Base-by-base conservation (phyloP, 192 early-diverging fungal genomes). In the Kickxella alabastrina region DNA sequence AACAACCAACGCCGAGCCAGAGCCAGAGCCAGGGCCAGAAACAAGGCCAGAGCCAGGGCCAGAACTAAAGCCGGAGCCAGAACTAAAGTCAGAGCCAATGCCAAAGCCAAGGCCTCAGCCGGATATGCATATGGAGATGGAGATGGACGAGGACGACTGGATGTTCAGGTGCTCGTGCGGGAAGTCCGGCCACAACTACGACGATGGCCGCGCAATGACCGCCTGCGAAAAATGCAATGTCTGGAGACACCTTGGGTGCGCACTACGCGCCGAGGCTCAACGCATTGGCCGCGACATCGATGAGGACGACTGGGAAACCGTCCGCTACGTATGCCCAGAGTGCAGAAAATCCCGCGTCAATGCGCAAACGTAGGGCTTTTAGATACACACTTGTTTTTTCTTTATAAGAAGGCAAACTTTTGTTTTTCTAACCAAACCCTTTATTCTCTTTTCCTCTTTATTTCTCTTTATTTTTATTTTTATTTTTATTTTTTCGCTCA, bases 141-240 rank as follows among this genome's bases (percentile, higher is more conserved):
- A n/a, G n/a, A n/a, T n/a, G n/a, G n/a, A n/a, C n/a, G n/a, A n/a
- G n/a, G n/a, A n/a, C n/a, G 49, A 57, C 34, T 69, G 66, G 66
- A 62, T 62, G 66, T 69, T 69, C 27, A 48, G 24, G 32, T 69
- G 66, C 29, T 38, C 50, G 17, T 69, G 66, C 24, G 66, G 66
- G 25, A 57, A 48, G 32, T 4, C 31, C 3, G 66, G 66, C 15
- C 51, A 43, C 14, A 62, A 69, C 59, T 62, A 56, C 41, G 66
- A 69, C 40, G 66, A 69, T 21, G 66, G 66, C 35, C 53, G 66
- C 13, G 49, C 66, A 14, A 69, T 69, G 66, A 69, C 66, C 3
- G 59, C 59, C 1, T 69, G 66, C 28, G 66, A 69, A 39, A 15
- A 38, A 18, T 69, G 66, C 45, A 26, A 19, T 7, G 47, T 58